Evolutionary conservation across 345 rosid genomes (phyloP).

Genomic region (Populus tremula): DNA sequence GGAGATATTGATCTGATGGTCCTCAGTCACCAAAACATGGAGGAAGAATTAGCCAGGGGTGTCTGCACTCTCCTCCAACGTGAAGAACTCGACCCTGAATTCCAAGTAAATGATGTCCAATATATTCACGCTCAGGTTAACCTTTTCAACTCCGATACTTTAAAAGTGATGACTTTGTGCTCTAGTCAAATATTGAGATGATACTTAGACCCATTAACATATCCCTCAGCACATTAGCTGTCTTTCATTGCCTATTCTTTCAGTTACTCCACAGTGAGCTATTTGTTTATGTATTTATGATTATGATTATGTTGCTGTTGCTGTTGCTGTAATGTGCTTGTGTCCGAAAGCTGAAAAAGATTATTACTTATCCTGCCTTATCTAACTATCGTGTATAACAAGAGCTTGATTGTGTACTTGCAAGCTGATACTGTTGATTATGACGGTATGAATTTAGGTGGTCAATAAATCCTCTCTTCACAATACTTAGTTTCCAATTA

Average conservation of each 20-base stretch:
- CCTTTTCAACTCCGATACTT: conserved; percentile 12
- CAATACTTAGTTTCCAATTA: background rate
- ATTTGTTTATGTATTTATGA: background rate
- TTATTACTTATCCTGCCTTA: background rate
- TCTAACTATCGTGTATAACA: background rate
- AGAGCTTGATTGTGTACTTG: background rate
- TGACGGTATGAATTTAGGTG: background rate
- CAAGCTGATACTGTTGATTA: background rate
- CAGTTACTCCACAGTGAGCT: background rate
- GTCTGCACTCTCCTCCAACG: conserved; percentile 17
- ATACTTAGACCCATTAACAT: background rate
- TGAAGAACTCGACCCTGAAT: conserved; percentile 14
- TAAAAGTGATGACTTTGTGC: background rate
- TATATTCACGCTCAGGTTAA: conserved; percentile 35
- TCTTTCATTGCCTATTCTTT: background rate
- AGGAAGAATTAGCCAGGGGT: conserved; percentile 29
- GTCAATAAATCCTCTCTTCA: background rate
- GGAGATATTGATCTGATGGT: conserved; percentile 34
- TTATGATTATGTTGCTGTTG: too few relatives aligned
- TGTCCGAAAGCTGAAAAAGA: background rate
- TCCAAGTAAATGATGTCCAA: conserved; percentile 22
- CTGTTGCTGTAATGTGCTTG: too few relatives aligned
- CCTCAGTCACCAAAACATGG: conserved; percentile 15
- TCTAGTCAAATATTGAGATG: background rate
- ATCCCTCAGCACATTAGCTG: conserved; percentile 1